These are phyloP conservation scores for Fusarium buxicola DNA, from an alignment of 2,329 filamentous ascomycete species.

Conservation along the genomic window DNA sequence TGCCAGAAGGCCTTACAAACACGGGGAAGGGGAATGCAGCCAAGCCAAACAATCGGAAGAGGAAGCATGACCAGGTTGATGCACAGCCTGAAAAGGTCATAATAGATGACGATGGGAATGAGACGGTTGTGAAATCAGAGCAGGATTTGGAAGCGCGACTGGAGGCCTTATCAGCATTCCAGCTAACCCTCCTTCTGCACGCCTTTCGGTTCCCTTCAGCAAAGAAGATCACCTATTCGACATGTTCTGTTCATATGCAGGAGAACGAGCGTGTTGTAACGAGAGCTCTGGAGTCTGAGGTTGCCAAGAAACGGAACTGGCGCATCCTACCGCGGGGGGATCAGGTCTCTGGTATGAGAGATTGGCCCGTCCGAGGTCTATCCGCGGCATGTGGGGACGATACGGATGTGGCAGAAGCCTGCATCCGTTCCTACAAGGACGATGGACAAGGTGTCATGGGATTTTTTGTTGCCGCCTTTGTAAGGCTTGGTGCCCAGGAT, in stretches of 20 bases:
- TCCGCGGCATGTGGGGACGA: conserved; percentile 61
- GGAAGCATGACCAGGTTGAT: conserved; percentile 57
- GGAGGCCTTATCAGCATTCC: conserved; percentile 80
- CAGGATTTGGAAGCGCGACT: conserved; percentile 73
- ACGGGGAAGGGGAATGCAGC: conserved; percentile 26
- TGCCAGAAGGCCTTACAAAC: conserved; percentile 57
- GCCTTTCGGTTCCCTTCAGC: conserved; percentile 85
- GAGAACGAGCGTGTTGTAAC: conserved; percentile 92
- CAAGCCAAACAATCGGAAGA: conserved; percentile 55
- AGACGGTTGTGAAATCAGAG: conserved; percentile 63
- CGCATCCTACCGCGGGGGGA: conserved; percentile 75
- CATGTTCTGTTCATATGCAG: conserved; percentile 86
- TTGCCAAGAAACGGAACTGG: conserved; percentile 79
- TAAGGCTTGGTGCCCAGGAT: conserved; percentile 52
- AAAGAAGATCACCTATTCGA: conserved; percentile 86
- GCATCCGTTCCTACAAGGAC: conserved; percentile 83
- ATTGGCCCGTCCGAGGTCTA: conserved; percentile 78
- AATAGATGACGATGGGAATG: conserved; percentile 69
- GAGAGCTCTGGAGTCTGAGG: conserved; percentile 73
- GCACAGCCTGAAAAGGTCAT: conserved; percentile 52
- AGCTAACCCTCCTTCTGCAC: conserved; percentile 83
- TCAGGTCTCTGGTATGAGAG: conserved; percentile 80
- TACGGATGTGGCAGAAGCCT: conserved; percentile 73
- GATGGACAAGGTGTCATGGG: conserved; percentile 90
- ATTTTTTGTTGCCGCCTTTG: conserved; percentile 93